Percentiles rank a stretch among this genome's conserved stretches.
Evolutionary conservation across 768 basidiomycete species (phyloP).

Genomic region (Sutorius australiensis): DNA sequence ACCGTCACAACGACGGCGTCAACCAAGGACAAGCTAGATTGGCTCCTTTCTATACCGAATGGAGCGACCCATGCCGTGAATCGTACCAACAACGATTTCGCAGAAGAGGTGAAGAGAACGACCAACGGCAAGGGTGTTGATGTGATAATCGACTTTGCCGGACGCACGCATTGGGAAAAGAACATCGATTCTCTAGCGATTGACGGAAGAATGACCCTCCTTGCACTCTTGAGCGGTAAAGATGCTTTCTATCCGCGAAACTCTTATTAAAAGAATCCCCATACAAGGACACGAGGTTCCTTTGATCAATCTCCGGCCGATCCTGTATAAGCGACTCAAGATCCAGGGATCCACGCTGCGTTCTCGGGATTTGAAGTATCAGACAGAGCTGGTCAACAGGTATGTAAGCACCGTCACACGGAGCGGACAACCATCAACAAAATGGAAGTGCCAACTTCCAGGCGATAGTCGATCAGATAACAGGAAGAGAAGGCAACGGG

Average conservation of each 20-base stretch:
- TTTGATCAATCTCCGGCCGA: constrained; percentile 54
- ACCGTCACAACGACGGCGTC: constrained; percentile 86
- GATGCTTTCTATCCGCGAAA: constrained; percentile 14
- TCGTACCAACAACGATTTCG: constrained; percentile 83
- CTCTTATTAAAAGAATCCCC: constrained; percentile 18
- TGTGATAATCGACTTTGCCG: constrained; percentile 83
- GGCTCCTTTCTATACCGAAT: constrained; percentile 60
- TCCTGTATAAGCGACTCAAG: constrained; percentile 80
- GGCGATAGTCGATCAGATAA: constrained; percentile 56
- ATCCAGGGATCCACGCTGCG: constrained; percentile 88
- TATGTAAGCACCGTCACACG: constrained; percentile 23
- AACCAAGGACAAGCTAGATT: constrained; percentile 75
- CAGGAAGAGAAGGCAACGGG: constrained; percentile 52
- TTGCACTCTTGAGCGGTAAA: constrained; percentile 65
- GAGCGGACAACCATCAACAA: neutral
- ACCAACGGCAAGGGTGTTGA: constrained; percentile 73
- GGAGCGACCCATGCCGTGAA: constrained; percentile 77
- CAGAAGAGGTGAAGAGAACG: constrained; percentile 61
- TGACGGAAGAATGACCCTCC: constrained; percentile 72
- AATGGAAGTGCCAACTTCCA: constrained; percentile 43
- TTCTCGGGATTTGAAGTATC: constrained; percentile 70
- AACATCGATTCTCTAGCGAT: constrained; percentile 67
- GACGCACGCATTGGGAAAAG: constrained; percentile 66
- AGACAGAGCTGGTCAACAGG: constrained; percentile 65
- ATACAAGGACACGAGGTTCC: constrained; percentile 48